These are phyloP conservation scores for Metschnikowia amazonensis DNA, from an alignment of 805 yeast species.

Conservation along the genomic window DNA sequence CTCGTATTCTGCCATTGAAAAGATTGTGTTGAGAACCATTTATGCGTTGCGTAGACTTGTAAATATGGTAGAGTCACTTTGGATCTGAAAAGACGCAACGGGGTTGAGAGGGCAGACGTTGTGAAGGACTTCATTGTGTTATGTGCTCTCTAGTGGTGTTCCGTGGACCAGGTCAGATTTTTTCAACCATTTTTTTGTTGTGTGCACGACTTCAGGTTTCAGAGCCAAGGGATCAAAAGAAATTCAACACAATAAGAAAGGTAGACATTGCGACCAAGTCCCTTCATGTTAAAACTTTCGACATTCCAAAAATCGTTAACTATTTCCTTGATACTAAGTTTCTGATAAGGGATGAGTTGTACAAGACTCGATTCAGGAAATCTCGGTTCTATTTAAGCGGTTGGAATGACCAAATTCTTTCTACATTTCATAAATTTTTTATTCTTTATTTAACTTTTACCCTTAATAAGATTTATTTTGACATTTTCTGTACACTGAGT, in stretches of 20 bases:
- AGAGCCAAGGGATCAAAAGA: not conserved
- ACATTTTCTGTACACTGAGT: too few relatives aligned
- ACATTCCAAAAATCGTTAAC: too few relatives aligned
- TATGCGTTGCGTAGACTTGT: not conserved
- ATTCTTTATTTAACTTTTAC: too few relatives aligned
- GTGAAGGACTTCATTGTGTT: not conserved
- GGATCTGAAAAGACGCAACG: constrained; percentile 3
- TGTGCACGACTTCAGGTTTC: not conserved
- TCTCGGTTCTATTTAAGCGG: too few relatives aligned
- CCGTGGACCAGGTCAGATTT: not conserved
- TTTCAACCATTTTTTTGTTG: constrained; percentile 1
- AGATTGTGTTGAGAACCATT: not conserved
- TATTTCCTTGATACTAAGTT: too few relatives aligned
- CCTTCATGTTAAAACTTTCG: too few relatives aligned
- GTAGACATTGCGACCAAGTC: too few relatives aligned
- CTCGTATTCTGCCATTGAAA: not conserved
- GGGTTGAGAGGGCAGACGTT: not conserved
- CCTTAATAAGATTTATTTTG: too few relatives aligned
- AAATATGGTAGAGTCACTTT: not conserved
- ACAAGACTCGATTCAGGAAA: too few relatives aligned
- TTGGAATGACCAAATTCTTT: too few relatives aligned
- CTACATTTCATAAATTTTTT: too few relatives aligned
- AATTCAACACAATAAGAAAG: not conserved
- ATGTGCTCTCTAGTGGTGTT: constrained; percentile 1
- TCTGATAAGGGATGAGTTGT: not conserved